Evolutionary conservation across 768 basidiomycete species (phyloP), one percentile per base, ranked within the genome.

Genomic region (Phlebiopsis gigantea): DNA sequence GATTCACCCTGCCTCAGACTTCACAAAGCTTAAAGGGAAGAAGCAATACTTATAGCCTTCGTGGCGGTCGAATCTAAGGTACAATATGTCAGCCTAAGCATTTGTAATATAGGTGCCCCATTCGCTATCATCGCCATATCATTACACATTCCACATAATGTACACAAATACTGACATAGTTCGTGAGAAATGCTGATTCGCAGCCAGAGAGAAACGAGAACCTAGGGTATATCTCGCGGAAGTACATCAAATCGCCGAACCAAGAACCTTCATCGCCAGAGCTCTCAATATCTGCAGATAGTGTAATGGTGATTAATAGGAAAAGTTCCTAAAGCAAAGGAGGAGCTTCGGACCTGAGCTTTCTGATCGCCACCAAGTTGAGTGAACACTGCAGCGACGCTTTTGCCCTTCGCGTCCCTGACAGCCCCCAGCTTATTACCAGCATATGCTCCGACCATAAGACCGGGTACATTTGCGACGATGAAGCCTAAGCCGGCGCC

Each of bases 371-470:
- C 80, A 17, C 83, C 86, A 24, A 97, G 77, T 21, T 88, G 81
- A 46, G 76, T 72, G 69, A 98, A 98, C 17, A 97, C 94, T 8
- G 87, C 80, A 2, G 90, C 93, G 22, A 98, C 93, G 59, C 88
- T 88, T 78, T 91, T 93, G 9, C 94, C 90, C 74, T 98, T 98
- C 3, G 94, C 94, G 66, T 98, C 94, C 56, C 94, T 78, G 46
- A 98, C 77, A 2, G 93, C 92, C 43, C 94, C 94, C 26, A 97
- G 72, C n/a, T 91, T 77, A 67, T 94, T 96, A 0, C 94, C 94
- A 0, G 92, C 90, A 62, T 87, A 80, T 2, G 87, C 90, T 50
- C 94, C 94, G 19, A 94, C 77, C 74, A 94, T 80, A 14, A 92
- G 75, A 6, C 93, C 93, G 8, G 93, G 93, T 1, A 94, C 65